Base-by-base conservation (phyloP, 202 grass and related monocot species). In the Digitaria exilis region DNA sequence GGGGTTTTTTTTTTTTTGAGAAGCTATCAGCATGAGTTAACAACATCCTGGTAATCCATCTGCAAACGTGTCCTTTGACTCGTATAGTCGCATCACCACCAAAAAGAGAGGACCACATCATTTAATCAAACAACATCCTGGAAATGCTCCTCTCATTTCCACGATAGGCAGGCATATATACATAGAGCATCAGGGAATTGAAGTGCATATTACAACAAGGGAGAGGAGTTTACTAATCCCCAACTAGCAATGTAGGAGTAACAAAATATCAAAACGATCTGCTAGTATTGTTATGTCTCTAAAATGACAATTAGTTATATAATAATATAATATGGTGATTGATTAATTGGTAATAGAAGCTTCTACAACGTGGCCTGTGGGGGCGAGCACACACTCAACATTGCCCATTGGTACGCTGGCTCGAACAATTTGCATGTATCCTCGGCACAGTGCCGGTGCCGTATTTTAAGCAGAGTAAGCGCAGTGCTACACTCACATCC, bases 291-390 rank as follows among this genome's bases (percentile, higher is more conserved):
- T 43, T 80, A 57, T 63, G 32, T 50, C 24, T 44, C 71, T 79
- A 30, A n/a, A 31, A 62, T 76, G 17, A 65, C 30, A 25, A 71
- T 72, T 89, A 64, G 25, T 34, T 77, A n/a, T n/a, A n/a, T n/a
- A n/a, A n/a, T n/a, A n/a, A 39, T 57, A 79, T 73, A 68, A 84
- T 67, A 75, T 63, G 81, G 17, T 13, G 8, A 56, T 42, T 41
- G 9, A 69, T 67, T 75, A 32, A 90, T 77, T 43, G 45, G 42
- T 28, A 10, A 63, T 78, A 54, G 72, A 85, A 78, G 87, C 18
- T 85, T n/a, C n/a, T n/a, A n/a, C n/a, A n/a, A n/a, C n/a, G n/a
- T n/a, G n/a, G n/a, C n/a, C n/a, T n/a, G n/a, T n/a, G n/a, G n/a
- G n/a, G n/a, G n/a, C n/a, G n/a, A n/a, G n/a, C n/a, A n/a, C n/a